Evolutionary conservation across 2,329 filamentous ascomycete species (phyloP).

Genomic region (Neurospora sp.): DNA sequence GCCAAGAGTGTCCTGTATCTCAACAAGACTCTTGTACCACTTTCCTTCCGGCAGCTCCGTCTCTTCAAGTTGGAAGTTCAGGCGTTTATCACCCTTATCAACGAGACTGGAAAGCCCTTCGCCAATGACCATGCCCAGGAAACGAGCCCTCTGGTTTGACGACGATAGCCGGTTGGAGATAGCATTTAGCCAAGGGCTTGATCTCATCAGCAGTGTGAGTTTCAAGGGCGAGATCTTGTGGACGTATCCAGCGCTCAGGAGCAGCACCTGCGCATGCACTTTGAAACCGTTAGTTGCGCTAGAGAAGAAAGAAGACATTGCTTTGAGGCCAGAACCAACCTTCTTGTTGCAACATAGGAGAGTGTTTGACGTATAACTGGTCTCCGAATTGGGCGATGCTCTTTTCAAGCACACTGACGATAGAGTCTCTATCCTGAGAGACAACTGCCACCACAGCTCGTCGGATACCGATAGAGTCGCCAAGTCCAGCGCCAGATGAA

Average conservation of each 20-base stretch:
- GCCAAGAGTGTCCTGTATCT: constrained; percentile 54
- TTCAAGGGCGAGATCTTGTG: constrained; percentile 56
- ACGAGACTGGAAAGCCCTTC: constrained; percentile 57
- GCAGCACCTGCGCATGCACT: constrained; percentile 72
- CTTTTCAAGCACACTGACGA: constrained; percentile 55
- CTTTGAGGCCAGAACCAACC: constrained; percentile 37
- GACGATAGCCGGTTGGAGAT: constrained; percentile 79
- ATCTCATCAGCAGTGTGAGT: constrained; percentile 59
- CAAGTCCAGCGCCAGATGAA: constrained; percentile 54
- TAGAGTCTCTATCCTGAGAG: constrained; percentile 37
- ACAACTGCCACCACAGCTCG: constrained; percentile 55
- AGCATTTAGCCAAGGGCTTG: constrained; percentile 62
- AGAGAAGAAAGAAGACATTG: not conserved
- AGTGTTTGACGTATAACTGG: constrained; percentile 76
- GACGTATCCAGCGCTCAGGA: constrained; percentile 69
- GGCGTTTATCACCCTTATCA: constrained; percentile 58
- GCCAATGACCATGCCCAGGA: constrained; percentile 82
- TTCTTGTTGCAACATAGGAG: constrained; percentile 80
- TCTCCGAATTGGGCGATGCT: constrained; percentile 71
- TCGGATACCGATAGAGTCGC: constrained; percentile 54
- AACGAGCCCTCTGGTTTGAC: constrained; percentile 63
- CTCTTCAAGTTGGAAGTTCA: constrained; percentile 81
- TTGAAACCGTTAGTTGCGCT: constrained; percentile 15
- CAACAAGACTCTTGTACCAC: constrained; percentile 62
- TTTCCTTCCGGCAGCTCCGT: constrained; percentile 60